These are phyloP conservation scores for Schoenoplectus triqueter DNA, from an alignment of 202 grass and related monocot species.

Conservation along the genomic window DNA sequence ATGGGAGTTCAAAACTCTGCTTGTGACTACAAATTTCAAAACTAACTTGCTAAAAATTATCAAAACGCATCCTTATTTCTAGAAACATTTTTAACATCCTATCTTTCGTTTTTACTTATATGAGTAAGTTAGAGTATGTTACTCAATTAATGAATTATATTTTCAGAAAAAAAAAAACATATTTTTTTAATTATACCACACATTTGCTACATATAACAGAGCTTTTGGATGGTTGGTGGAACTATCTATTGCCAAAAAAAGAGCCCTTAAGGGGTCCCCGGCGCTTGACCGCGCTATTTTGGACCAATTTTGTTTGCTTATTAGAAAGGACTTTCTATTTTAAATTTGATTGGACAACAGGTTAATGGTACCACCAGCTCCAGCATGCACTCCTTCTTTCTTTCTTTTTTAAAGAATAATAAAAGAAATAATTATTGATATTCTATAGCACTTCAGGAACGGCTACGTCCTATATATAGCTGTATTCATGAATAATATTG, in stretches of 20 bases:
- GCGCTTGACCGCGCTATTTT: neutral
- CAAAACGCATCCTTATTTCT: too few relatives aligned
- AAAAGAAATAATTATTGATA: neutral
- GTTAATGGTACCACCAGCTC: neutral
- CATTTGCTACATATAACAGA: neutral
- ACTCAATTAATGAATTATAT: neutral
- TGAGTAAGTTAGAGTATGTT: neutral
- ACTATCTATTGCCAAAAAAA: neutral
- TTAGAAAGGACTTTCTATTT: neutral
- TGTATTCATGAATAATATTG: neutral
- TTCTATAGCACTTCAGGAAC: neutral
- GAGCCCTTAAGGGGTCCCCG: neutral
- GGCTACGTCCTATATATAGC: neutral
- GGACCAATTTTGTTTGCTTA: slow-evolving; percentile 8
- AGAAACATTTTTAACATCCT: too few relatives aligned
- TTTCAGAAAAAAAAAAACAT: neutral
- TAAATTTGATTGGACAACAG: slow-evolving; percentile 13
- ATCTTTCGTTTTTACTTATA: neutral
- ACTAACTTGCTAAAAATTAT: neutral
- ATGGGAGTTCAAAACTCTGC: neutral
- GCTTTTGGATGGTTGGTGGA: neutral
- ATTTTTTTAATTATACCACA: neutral
- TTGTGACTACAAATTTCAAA: neutral
- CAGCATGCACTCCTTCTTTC: neutral
- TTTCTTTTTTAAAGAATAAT: neutral